Base-by-base conservation (phyloP, 1,284 basidiomycete genomes). In the Ustilago sp. region DNA sequence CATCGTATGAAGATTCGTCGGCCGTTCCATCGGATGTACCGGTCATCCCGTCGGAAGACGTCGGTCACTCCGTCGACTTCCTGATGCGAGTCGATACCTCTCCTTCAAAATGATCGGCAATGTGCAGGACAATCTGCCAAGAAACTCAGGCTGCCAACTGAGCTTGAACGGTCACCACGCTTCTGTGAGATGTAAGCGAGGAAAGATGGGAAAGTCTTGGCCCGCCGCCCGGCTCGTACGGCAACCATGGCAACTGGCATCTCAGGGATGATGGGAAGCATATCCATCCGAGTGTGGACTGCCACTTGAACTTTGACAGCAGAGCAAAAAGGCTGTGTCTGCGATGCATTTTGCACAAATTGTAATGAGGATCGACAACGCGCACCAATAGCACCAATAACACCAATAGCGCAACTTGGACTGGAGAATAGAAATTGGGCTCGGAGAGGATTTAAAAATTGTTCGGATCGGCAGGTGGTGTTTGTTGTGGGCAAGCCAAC, bases 161-260 rank as follows among this genome's bases (percentile, higher is more conserved):
- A 5, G 39, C 2, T 41, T 15, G 13, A 41, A 41, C 39, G 15
- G 13, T n/a, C 23, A 28, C 7, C n/a, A 19, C n/a, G 17, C n/a
- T n/a, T 45, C 11, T 41, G 13, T 45, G 39, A 43, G 13, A 43
- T 45, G n/a, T 19, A 45, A 12, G n/a, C n/a, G 43, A 45, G 19
- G 43, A 39, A 45, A 34, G 55, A 23, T 23, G 39, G 11, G 43
- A 55, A 39, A 51, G 45, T 55, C 63, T 55, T 56, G 63, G 52
- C 58, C 62, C 57, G 31, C 51, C 32, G 23, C 4, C n/a, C 1
- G 6, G 19, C 19, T 48, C 23, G 3, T 48, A 48, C 23, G 45
- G 45, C 45, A 23, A 7, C 45, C 5, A 48, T 19, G n/a, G 19
- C 9, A 45, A 45, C 7, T 15, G 9, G 12, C 12, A 7, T 19